These are phyloP conservation scores for Xylaria arbuscula DNA, from an alignment of 2,329 filamentous ascomycete genomes.

Conservation along the genomic window DNA sequence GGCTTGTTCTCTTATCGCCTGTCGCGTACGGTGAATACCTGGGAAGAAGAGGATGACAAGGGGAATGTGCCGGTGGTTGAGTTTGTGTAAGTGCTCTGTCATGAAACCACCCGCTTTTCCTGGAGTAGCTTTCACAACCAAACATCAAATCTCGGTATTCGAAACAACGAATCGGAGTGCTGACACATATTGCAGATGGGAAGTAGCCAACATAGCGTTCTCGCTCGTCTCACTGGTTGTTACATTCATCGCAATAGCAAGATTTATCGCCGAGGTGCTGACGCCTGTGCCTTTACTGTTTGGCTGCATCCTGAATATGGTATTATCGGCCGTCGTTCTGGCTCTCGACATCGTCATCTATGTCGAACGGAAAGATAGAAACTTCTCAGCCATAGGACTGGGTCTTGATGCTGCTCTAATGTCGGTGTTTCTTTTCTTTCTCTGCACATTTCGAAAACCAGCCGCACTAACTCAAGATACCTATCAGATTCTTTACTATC, in stretches of 20 bases:
- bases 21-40: conserved; percentile 58
- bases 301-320: conserved; percentile 62
- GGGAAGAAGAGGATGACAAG: conserved; percentile 54
- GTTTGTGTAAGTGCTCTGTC: conserved; percentile 59
- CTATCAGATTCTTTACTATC: conserved; percentile 55
- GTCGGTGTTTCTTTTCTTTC: conserved; percentile 51
- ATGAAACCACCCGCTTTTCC: neutral
- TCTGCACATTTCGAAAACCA: conserved; percentile 4
- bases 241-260: conserved; percentile 60
- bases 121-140: neutral
- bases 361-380: conserved; percentile 55
- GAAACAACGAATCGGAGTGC: neutral
- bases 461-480: neutral
- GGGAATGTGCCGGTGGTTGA: conserved; percentile 58
- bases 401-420: conserved; percentile 61
- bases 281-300: conserved; percentile 67
- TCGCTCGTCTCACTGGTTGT: conserved; percentile 60
- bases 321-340: conserved; percentile 59
- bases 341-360: conserved; percentile 65
- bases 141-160: neutral
- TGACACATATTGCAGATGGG: conserved; percentile 58
- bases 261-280: conserved; percentile 60
- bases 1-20: conserved; percentile 66
- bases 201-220: conserved; percentile 63
- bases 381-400: conserved; percentile 62